Conservation (phyloP, 768 basidiomycete species). For the Rhodocollybia butyracea region DNA sequence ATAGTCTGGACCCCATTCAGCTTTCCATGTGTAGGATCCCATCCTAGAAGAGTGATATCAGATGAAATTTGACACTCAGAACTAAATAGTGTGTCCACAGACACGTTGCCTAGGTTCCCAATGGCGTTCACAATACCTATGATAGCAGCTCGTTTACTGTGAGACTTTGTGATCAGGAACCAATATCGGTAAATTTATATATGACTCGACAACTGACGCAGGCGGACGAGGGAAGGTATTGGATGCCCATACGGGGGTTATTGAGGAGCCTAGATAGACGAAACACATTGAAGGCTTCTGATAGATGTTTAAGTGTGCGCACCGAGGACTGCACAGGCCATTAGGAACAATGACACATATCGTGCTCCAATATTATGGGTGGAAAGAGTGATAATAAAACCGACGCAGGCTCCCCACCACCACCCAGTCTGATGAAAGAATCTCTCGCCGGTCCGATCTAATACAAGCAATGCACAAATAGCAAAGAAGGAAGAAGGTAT, state of each 20-base stretch:
- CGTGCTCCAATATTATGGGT: constrained; percentile 36
- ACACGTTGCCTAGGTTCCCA: constrained; percentile 59
- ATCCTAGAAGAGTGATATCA: constrained; percentile 44
- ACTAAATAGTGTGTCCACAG: constrained; percentile 14
- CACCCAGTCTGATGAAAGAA: constrained; percentile 38
- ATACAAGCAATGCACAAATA: neutral
- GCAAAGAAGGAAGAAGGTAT: neutral
- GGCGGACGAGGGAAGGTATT: constrained; percentile 61
- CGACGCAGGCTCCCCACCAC: constrained; percentile 43
- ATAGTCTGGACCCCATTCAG: constrained; percentile 59
- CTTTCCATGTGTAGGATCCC: constrained; percentile 60
- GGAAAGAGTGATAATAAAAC: constrained; percentile 42
- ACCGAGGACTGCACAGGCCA: constrained; percentile 44
- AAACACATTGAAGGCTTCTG: too few relatives aligned
- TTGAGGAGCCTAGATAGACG: constrained; percentile 36
- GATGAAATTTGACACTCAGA: neutral
- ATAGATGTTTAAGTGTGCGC: too few relatives aligned
- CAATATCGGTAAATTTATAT: neutral
- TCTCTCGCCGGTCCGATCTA: constrained; percentile 43
- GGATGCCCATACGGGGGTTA: constrained; percentile 61
- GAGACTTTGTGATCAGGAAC: neutral
- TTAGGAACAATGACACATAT: constrained; percentile 45
- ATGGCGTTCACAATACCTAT: constrained; percentile 61
- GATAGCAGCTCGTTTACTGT: constrained; percentile 48
- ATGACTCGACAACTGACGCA: constrained; percentile 30